phyloP scores from a whole-genome alignment of 108 stramenopile genomes.

The Pseudonitzschia multiseries region DNA sequence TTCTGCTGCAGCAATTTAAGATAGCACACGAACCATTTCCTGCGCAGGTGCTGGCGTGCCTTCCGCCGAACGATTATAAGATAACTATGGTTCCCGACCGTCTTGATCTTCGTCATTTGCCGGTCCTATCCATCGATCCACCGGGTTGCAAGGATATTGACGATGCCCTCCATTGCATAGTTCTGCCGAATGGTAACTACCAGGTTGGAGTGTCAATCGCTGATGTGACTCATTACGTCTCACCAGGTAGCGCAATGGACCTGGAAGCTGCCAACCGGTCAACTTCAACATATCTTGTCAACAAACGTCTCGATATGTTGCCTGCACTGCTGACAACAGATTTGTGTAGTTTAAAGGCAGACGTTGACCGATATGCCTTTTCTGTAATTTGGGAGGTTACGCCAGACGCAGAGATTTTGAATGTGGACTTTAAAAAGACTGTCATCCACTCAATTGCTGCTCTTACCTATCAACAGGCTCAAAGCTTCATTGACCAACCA shows the following conservation, averaged over 20 bases:
- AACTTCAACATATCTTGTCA: conserved; percentile 97
- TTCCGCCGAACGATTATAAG: conserved; percentile 92
- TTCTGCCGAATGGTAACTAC: conserved; percentile 90
- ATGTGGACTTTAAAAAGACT: conserved; percentile 90
- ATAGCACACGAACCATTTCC: conserved; percentile 96
- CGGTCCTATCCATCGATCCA: conserved; percentile 96
- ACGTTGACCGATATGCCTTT: conserved; percentile 94
- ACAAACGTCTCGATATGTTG: conserved; percentile 97
- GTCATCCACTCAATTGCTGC: conserved; percentile 95
- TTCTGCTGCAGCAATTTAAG: conserved; percentile 91
- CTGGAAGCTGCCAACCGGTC: conserved; percentile 93
- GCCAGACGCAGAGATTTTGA: conserved; percentile 78
- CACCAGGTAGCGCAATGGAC: conserved; percentile 91
- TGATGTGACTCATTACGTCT: conserved; percentile 98
- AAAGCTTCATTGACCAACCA: conserved; percentile 89
- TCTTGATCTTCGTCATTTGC: conserved; percentile 86
- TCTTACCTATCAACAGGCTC: conserved; percentile 97
- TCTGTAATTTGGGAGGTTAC: conserved; percentile 92
- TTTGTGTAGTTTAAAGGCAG: conserved; percentile 92
- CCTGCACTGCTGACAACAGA: conserved; percentile 93
- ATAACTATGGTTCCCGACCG: conserved; percentile 84
- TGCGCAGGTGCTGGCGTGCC: conserved; percentile 93
- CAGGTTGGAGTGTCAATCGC: conserved; percentile 98
- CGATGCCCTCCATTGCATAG: conserved; percentile 95
- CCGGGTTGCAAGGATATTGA: conserved; percentile 99